phyloP scores from a whole-genome alignment of 441 rosid genomes.

The Pelargonium myrrhifolium region DNA sequence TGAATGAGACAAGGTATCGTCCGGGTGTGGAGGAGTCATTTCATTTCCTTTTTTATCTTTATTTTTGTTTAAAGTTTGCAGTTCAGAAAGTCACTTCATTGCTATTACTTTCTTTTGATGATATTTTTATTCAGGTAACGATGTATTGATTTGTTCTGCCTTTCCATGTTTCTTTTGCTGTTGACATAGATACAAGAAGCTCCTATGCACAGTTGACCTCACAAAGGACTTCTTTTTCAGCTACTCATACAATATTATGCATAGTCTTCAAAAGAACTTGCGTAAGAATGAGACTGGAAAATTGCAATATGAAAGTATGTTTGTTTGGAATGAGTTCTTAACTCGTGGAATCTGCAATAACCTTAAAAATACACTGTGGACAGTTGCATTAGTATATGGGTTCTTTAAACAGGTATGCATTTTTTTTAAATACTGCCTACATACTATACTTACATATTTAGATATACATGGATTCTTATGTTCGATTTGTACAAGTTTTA shows the following conservation, averaged over 20 bases:
- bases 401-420: slow-evolving; percentile 84
- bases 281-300: slow-evolving; percentile 57
- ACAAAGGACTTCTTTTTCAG: slow-evolving; percentile 98
- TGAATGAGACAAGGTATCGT: slow-evolving; percentile 68
- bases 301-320: slow-evolving; percentile 79
- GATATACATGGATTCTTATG: not conserved
- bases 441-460: too few species aligned
- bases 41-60: slow-evolving; percentile 21
- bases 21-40: slow-evolving; percentile 48
- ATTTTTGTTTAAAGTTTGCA: slow-evolving; percentile 12
- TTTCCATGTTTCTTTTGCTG: slow-evolving; percentile 24
- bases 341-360: slow-evolving; percentile 81
- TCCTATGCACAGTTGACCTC: slow-evolving; percentile 78
- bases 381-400: slow-evolving; percentile 95
- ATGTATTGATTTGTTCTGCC: slow-evolving; percentile 26
- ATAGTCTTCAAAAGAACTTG: slow-evolving; percentile 84
- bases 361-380: slow-evolving; percentile 84
- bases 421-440: not conserved
- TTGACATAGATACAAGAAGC: slow-evolving; percentile 86
- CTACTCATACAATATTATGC: slow-evolving; percentile 90
- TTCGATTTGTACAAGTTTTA: not conserved
- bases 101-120: slow-evolving; percentile 11
- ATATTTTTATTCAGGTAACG: slow-evolving; percentile 16
- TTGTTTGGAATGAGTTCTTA: slow-evolving; percentile 97
- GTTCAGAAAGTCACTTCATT: slow-evolving; percentile 19